Percentiles rank a stretch among this genome's conserved stretches.
Conservation (phyloP, 1,284 basidiomycete genomes). For the Fomitopsis schrenkii region DNA sequence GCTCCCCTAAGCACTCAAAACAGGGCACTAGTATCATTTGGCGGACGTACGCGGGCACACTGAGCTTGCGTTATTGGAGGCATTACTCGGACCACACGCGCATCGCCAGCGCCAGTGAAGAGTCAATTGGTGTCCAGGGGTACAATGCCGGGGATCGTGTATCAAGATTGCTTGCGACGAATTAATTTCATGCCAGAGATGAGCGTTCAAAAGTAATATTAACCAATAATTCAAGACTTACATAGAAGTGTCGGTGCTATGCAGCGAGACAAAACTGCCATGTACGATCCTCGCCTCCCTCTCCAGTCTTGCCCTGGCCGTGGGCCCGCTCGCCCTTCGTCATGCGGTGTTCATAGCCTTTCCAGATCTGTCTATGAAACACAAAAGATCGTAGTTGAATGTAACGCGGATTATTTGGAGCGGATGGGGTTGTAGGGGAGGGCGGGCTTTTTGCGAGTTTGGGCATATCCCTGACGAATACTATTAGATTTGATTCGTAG, state of each 20-base stretch:
- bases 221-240: too few relatives aligned
- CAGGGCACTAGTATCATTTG: too few relatives aligned
- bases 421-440: constrained; percentile 37
- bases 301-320: constrained; percentile 61
- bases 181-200: too few relatives aligned
- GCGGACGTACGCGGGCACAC: too few relatives aligned
- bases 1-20: too few relatives aligned
- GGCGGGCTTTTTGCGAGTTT: constrained; percentile 77
- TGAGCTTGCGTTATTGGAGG: constrained; percentile 9
- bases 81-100: too few relatives aligned
- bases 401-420: constrained; percentile 62
- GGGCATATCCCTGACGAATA: constrained; percentile 61
- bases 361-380: constrained; percentile 73
- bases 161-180: too few relatives aligned
- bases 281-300: constrained; percentile 72
- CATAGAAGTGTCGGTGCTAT: too few relatives aligned
- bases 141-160: too few relatives aligned
- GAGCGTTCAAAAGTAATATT: too few relatives aligned
- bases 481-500: not conserved
- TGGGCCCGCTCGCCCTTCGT: constrained; percentile 79
- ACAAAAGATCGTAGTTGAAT: constrained; percentile 77
- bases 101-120: too few relatives aligned
- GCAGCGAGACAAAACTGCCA: constrained; percentile 66
- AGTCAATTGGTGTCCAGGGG: too few relatives aligned
- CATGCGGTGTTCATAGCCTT: constrained; percentile 88